Percentiles rank a stretch among this genome's conserved stretches.
Evolutionary conservation across 129 eudicot species (phyloP).

Genomic region (Helichrysum umbraculigerum): DNA sequence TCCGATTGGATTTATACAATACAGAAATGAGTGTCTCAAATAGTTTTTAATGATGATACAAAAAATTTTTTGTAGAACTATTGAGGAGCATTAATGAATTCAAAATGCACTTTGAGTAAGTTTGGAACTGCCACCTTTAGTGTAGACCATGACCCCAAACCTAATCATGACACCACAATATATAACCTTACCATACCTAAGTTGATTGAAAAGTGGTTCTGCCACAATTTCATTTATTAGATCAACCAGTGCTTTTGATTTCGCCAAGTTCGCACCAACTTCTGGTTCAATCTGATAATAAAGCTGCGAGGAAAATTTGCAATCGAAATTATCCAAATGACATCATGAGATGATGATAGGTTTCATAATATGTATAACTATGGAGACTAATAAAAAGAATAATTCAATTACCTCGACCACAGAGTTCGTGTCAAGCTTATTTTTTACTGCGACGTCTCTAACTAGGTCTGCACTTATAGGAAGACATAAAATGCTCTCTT

Average conservation of each 20-base stretch:
- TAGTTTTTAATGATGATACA: neutral
- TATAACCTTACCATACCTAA: constrained; percentile 51
- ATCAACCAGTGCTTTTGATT: constrained; percentile 68
- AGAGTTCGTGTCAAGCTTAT: constrained; percentile 84
- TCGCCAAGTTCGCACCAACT: constrained; percentile 41
- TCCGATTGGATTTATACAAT: neutral
- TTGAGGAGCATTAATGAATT: neutral
- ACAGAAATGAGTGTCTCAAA: neutral
- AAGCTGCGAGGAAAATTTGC: constrained; percentile 51
- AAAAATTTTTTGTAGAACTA: no score
- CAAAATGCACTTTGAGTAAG: neutral
- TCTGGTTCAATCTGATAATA: constrained; percentile 96
- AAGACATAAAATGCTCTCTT: constrained; percentile 70
- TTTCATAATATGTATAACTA: neutral
- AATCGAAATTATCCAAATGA: constrained; percentile 20
- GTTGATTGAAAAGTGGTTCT: constrained; percentile 93
- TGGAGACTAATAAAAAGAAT: neutral
- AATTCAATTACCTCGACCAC: constrained; percentile 77
- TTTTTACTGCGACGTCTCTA: constrained; percentile 75
- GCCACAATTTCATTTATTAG: constrained; percentile 83
- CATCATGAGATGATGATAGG: constrained; percentile 11
- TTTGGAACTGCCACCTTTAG: neutral
- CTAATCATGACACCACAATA: constrained; percentile 3
- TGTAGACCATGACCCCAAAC: constrained; percentile 4
- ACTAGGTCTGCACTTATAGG: constrained; percentile 73